Percentiles rank a stretch among this genome's conserved stretches.
Conservation (phyloP, 192 early-diverging fungal species). For the Polychytrium aggregatum region DNA sequence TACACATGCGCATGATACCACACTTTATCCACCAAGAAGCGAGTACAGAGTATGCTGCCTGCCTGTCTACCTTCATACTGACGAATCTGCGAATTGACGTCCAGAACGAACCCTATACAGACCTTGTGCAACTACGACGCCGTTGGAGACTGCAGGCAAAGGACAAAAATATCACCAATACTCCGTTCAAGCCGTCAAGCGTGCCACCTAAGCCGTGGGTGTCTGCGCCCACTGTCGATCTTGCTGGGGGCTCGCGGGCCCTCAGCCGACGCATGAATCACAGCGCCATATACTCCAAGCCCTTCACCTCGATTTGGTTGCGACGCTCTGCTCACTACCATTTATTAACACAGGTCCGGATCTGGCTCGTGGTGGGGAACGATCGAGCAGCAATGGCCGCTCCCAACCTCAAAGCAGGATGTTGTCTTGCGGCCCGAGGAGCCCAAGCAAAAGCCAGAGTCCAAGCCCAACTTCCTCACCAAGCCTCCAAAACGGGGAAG, state of each 20-base stretch:
- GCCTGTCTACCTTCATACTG: too few relatives aligned
- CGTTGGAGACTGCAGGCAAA: conserved; percentile 34
- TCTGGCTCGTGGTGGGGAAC: conserved; percentile 39
- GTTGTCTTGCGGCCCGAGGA: conserved; percentile 10
- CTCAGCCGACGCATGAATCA: too few relatives aligned
- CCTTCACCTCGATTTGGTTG: too few relatives aligned
- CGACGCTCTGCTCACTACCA: too few relatives aligned
- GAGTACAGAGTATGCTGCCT: too few relatives aligned
- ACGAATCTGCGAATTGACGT: background rate
- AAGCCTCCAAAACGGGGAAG: conserved; percentile 39
- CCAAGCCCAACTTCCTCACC: conserved; percentile 37
- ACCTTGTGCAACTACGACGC: conserved; percentile 31
- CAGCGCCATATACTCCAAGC: too few relatives aligned
- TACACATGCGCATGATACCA: too few relatives aligned
- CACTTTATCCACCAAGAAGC: too few relatives aligned
- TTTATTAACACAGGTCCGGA: conserved; percentile 39
- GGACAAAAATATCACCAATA: conserved; percentile 35
- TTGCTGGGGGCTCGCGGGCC: too few relatives aligned
- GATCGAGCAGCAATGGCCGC: conserved; percentile 45
- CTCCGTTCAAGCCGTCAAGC: conserved; percentile 37
- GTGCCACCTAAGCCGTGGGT: conserved; percentile 40
- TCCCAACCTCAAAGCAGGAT: conserved; percentile 29
- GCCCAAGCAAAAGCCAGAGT: conserved; percentile 14
- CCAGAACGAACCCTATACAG: conserved; percentile 45
- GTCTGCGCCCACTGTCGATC: too few relatives aligned